Conservation (phyloP, 1,139 yeast genomes). For the Nakaseomyces glabratus region DNA sequence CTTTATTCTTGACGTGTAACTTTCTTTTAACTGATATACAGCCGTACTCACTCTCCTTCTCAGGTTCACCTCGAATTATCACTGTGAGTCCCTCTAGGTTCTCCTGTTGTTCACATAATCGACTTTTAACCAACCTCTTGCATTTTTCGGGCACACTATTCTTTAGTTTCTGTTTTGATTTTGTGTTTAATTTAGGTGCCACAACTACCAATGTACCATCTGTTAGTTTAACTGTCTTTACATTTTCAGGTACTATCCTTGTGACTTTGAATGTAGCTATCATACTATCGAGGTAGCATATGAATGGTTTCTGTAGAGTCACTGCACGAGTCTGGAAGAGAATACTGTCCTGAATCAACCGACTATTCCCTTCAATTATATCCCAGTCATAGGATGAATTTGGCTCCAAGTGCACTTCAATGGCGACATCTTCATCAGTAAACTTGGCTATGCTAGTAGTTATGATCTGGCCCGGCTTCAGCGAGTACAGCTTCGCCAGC, state of each 20-base stretch:
- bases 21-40: background rate
- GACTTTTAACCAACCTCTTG: background rate
- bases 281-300: conserved; percentile 60
- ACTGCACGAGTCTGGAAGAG: conserved; percentile 78
- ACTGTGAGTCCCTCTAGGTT: background rate
- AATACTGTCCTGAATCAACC: conserved; percentile 62
- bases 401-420: conserved; percentile 71
- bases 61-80: background rate
- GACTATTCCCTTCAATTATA: conserved; percentile 74
- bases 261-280: conserved; percentile 57
- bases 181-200: conserved; percentile 60
- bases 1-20: background rate
- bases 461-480: background rate
- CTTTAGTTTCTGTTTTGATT: conserved; percentile 21
- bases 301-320: conserved; percentile 47
- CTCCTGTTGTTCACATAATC: background rate
- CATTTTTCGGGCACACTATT: conserved; percentile 5
- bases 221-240: conserved; percentile 48
- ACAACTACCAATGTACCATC: conserved; percentile 74
- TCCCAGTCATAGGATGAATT: conserved; percentile 81
- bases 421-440: conserved; percentile 31
- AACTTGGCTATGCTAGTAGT: background rate
- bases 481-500: background rate
- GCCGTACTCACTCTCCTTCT: background rate
- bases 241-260: conserved; percentile 44